A percentile compares a stretch with the other conserved stretches of the same genome.
These are phyloP conservation scores for Hypericum perforatum DNA, from an alignment of 345 rosid genomes.

Conservation along the genomic window DNA sequence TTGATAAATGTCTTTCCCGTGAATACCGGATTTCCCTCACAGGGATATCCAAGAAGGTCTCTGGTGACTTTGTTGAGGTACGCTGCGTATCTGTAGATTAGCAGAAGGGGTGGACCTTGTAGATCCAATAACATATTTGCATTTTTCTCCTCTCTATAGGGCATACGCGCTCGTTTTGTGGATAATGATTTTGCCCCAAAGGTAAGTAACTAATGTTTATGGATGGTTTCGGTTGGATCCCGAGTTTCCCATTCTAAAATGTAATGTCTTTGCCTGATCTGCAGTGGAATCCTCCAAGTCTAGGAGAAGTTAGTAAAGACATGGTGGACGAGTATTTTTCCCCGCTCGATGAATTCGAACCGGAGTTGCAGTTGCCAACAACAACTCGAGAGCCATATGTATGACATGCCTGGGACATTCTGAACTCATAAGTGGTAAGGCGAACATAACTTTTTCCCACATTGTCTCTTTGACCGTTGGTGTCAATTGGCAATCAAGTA, in stretches of 20 bases:
- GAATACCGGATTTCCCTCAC: constrained; percentile 61
- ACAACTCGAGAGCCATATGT: no score
- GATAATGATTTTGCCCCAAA: constrained; percentile 91
- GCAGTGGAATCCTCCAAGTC: constrained; percentile 61
- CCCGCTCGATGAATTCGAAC: constrained; percentile 27
- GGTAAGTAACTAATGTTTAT: constrained; percentile 24
- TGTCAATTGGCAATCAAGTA: no score
- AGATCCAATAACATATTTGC: no score
- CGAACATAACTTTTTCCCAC: no score
- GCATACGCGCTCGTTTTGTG: constrained; percentile 48
- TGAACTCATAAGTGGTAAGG: no score
- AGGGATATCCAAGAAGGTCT: constrained; percentile 46
- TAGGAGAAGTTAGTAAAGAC: constrained; percentile 43
- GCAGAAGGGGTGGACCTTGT: no score
- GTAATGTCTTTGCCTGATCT: constrained; percentile 1
- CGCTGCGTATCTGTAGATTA: not conserved
- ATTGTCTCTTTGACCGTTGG: no score
- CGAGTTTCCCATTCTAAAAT: no score
- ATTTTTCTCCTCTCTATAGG: no score
- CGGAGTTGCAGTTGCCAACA: constrained; percentile 45
- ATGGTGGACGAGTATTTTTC: constrained; percentile 48
- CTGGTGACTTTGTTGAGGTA: constrained; percentile 81
- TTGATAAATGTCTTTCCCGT: constrained; percentile 74
- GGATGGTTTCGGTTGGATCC: no score
- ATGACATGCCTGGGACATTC: no score